Base-by-base conservation (phyloP, 148 eudicot species). In the Vaccinium macrocarpon region DNA sequence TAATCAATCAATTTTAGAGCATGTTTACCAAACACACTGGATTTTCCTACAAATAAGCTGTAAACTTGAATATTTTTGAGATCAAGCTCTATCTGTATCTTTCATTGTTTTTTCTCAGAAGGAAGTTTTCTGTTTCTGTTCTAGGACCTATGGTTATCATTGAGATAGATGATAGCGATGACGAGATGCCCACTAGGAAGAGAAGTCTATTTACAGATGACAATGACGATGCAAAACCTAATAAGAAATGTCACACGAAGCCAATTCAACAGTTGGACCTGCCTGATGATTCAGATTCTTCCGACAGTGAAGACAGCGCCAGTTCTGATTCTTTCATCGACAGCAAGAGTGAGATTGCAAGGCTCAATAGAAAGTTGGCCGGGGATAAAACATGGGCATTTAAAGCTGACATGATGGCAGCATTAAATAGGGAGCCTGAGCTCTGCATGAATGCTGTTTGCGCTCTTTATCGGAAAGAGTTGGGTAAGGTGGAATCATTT, bases 381-480 rank as follows among this genome's bases (percentile, higher is more conserved):
- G 50, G 25, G 10, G 9, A 38, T 19, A 6, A 80, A 81, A 61
- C 52, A 62, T 89, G 91, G 91, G 82, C 81, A 27, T 80, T 53
- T 79, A 87, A 84, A 76, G 84, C 64, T 19, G 90, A 90, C 25
- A 79, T 90, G 86, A 70, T 76, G 29, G 56, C 64, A 7, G 93
- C 85, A 18, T 84, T 92, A 80, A 57, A 35, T 21, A 82, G 66
- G 35, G 84, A 89, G 72, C n/a, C 78, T n/a, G 86, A 88, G 85
- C 87, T 91, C 23, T 90, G 92, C 84, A 81, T 92, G 92, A 82
- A 85, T 84, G 94, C 89, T 42, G 55, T 92, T 35, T 90, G 94
- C 86, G 91, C 90, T 38, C 82, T 92, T 16, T 88, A 92, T 76
- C 84, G 91, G 70, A 90, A 84, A 71, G 84, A 83, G 19, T 25